Conservation (phyloP, 2,329 filamentous ascomycete genomes). For the Lachnum nothofagi region DNA sequence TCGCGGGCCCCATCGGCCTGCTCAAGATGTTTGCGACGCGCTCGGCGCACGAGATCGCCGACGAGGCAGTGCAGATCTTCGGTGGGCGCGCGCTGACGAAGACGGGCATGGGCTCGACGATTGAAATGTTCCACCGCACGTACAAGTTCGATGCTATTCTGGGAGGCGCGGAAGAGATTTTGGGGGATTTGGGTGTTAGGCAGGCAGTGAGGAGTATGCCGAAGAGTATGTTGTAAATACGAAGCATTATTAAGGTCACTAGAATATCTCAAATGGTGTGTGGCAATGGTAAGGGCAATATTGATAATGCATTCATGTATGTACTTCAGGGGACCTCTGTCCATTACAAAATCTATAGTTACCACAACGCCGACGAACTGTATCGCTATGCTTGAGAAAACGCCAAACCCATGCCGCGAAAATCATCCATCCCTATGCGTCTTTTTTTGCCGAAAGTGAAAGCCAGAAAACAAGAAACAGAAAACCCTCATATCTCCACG, state of each 20-base stretch:
- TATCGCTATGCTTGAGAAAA: slow-evolving; percentile 1
- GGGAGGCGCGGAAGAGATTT: slow-evolving; percentile 76
- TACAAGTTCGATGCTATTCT: slow-evolving; percentile 71
- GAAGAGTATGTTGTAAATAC: slow-evolving; percentile 67
- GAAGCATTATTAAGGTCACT: neutral
- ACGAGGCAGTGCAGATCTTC: slow-evolving; percentile 80
- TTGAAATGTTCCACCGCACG: slow-evolving; percentile 79
- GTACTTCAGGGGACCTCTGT: neutral
- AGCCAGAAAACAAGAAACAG: neutral
- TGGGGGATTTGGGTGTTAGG: slow-evolving; percentile 74
- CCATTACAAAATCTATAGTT: neutral
- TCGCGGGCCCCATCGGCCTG: slow-evolving; percentile 76
- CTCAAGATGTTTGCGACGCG: slow-evolving; percentile 76
- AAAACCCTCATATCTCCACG: too few relatives aligned
- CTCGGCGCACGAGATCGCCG: slow-evolving; percentile 75
- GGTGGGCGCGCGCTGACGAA: slow-evolving; percentile 77
- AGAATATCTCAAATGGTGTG: neutral
- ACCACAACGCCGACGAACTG: neutral
- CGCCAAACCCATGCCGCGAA: neutral
- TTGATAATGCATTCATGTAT: neutral
- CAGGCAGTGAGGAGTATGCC: slow-evolving; percentile 83
- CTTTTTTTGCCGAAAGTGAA: neutral
- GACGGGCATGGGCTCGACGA: slow-evolving; percentile 73
- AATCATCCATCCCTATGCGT: neutral
- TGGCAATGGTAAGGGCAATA: neutral